phyloP scores from a whole-genome alignment of 768 basidiomycete species.

The Mycena venus region DNA sequence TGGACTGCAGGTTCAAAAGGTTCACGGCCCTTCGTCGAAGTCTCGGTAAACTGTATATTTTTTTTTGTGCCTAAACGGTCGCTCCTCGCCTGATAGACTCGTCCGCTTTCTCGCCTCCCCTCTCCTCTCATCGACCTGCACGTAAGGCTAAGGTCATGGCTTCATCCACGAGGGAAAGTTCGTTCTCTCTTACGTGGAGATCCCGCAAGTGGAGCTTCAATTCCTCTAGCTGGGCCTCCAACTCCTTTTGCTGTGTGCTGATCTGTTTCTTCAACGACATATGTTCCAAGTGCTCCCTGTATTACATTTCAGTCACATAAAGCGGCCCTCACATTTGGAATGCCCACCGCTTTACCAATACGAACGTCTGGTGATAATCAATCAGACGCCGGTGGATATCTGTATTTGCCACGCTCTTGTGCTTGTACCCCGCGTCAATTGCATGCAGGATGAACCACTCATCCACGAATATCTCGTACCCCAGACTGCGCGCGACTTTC shows the following conservation, averaged over 20 bases:
- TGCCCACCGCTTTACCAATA: too few relatives aligned
- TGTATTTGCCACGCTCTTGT: neutral
- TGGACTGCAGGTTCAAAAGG: too few relatives aligned
- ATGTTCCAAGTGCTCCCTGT: conserved; percentile 6
- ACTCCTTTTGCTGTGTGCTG: conserved; percentile 2
- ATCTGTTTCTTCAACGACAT: too few relatives aligned
- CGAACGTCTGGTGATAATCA: conserved; percentile 3
- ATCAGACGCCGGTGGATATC: conserved; percentile 10
- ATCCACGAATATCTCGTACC: conserved; percentile 11
- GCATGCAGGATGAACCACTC: conserved; percentile 1
- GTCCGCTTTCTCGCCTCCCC: too few relatives aligned
- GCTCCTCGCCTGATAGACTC: too few relatives aligned
- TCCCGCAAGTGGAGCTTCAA: conserved; percentile 8
- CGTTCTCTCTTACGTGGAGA: conserved; percentile 3
- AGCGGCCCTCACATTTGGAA: neutral
- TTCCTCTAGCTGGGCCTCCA: conserved; percentile 6
- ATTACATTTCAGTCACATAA: neutral
- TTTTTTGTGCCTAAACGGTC: too few relatives aligned
- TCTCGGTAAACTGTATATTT: too few relatives aligned
- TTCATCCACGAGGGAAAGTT: conserved; percentile 10
- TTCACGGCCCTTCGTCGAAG: neutral
- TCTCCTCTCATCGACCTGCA: too few relatives aligned
- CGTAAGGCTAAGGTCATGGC: too few relatives aligned
- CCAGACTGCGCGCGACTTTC: neutral
- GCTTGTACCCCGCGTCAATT: conserved; percentile 7